These are phyloP conservation scores for Crepidotus variabilis DNA, from an alignment of 768 basidiomycete genomes.

Conservation along the genomic window DNA sequence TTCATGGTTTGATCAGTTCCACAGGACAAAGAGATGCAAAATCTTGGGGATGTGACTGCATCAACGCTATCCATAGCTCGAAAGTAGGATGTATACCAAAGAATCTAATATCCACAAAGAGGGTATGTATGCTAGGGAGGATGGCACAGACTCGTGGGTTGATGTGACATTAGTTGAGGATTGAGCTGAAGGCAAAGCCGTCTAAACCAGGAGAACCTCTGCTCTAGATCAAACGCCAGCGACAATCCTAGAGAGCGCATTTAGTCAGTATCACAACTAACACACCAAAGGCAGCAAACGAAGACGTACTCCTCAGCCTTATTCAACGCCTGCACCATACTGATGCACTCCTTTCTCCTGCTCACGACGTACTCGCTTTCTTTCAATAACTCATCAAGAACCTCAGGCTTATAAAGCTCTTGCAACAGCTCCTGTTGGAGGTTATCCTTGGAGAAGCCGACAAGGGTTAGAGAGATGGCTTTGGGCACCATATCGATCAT, in stretches of 20 bases:
- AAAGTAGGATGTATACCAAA: not conserved
- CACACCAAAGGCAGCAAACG: conserved; percentile 2
- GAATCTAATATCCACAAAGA: not conserved
- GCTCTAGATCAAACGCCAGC: conserved; percentile 22
- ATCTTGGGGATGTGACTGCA: not conserved
- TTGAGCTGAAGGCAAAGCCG: not conserved
- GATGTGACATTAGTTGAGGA: not conserved
- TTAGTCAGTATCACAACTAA: not conserved
- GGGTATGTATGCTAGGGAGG: not conserved
- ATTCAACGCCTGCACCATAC: conserved; percentile 92
- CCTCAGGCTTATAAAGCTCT: conserved; percentile 96
- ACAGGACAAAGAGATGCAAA: not conserved
- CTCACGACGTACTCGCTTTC: conserved; percentile 88
- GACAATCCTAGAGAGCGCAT: conserved; percentile 23
- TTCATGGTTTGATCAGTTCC: not conserved
- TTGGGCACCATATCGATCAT: conserved; percentile 99
- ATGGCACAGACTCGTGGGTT: not conserved
- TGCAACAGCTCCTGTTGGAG: conserved; percentile 92
- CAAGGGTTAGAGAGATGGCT: conserved; percentile 87
- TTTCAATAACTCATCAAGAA: conserved; percentile 91
- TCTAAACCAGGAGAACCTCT: not conserved
- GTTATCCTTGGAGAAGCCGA: conserved; percentile 91
- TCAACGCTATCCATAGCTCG: not conserved
- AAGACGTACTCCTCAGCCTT: conserved; percentile 90
- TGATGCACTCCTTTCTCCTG: conserved; percentile 90